These are phyloP conservation scores for Pseudopithomyces maydicus DNA, from an alignment of 2,329 filamentous ascomycete genomes.

Conservation along the genomic window DNA sequence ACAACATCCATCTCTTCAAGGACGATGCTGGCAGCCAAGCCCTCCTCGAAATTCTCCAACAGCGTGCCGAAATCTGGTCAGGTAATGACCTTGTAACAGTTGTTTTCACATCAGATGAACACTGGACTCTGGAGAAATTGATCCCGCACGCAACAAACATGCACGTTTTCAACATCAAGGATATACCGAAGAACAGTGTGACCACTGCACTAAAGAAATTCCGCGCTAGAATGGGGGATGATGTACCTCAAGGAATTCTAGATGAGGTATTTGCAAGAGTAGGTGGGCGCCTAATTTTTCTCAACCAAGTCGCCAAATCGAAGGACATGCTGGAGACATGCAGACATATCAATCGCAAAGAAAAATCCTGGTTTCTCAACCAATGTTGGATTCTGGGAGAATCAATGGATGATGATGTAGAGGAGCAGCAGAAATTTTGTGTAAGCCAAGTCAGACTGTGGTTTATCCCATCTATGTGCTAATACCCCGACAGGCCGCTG, in stretches of 20 bases:
- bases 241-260: slow-evolving; percentile 60
- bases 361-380: slow-evolving; percentile 81
- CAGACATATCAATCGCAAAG: slow-evolving; percentile 68
- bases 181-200: slow-evolving; percentile 77
- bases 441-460: slow-evolving; percentile 52
- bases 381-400: slow-evolving; percentile 75
- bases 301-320: slow-evolving; percentile 85
- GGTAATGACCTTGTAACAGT: slow-evolving; percentile 86
- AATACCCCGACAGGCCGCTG: slow-evolving; percentile 66
- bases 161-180: slow-evolving; percentile 83
- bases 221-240: slow-evolving; percentile 74
- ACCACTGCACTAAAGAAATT: slow-evolving; percentile 77
- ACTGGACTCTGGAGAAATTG: slow-evolving; percentile 94
- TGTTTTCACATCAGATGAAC: slow-evolving; percentile 95
- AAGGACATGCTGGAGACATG: slow-evolving; percentile 81
- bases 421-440: slow-evolving; percentile 95
- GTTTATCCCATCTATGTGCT: not conserved
- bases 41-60: slow-evolving; percentile 89
- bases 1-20: slow-evolving; percentile 87
- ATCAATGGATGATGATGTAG: slow-evolving; percentile 92
- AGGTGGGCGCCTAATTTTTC: slow-evolving; percentile 85
- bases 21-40: slow-evolving; percentile 90
- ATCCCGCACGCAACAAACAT: slow-evolving; percentile 92
- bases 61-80: slow-evolving; percentile 94
- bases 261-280: slow-evolving; percentile 83